Evolutionary conservation across 176 grass and related monocot genomes (phyloP), one percentile per base, ranked within the genome.

Genomic region (Eremochloa ophiuroides): DNA sequence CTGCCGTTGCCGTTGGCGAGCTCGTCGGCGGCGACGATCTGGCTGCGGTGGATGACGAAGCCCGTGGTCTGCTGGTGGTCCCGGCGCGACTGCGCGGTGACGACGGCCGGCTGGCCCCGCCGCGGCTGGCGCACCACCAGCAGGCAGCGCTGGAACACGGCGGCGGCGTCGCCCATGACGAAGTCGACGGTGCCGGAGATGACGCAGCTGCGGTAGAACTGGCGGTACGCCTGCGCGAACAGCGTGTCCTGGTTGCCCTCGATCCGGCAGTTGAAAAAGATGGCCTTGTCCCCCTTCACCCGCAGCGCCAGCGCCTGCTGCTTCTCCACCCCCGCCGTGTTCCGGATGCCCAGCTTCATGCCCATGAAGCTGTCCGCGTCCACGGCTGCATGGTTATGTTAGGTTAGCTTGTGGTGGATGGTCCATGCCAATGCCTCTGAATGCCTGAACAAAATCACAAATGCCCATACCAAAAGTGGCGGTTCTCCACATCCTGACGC

Each of bases 161-260:
- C 92, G 1, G 93, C 64, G 1, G 90, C 90, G 66, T 95, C 93
- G 34, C 95, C 95, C 77, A 93, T 93, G 74, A 98, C 85, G 75
- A 98, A 93, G 77, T 98, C 90, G n/a, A 98, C 79, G 48, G 92
- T 93, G 86, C 92, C 95, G 42, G 90, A 65, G 88, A 98, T 91
- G 75, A 91, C 38, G 88, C 96, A 95, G 63, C 91, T 87, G 8
- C 96, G 90, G 73, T 95, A 98, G 85, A 88, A 98, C 82, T 98
- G 93, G 0, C 88, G 92, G 75, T 98, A 89, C 15, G 86, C 88
- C 69, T 98, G 95, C 31, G 92, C 86, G 83, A 91, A 93, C 38
- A 98, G 86, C 34, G 90, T 98, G 88, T 93, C 90, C 81, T 98
- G 93, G 91, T 95, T 85, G 29, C 88, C 96, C 71, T 93, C 96